Base-by-base conservation (phyloP, 805 yeast genomes). In the Soucietia sequanensis region DNA sequence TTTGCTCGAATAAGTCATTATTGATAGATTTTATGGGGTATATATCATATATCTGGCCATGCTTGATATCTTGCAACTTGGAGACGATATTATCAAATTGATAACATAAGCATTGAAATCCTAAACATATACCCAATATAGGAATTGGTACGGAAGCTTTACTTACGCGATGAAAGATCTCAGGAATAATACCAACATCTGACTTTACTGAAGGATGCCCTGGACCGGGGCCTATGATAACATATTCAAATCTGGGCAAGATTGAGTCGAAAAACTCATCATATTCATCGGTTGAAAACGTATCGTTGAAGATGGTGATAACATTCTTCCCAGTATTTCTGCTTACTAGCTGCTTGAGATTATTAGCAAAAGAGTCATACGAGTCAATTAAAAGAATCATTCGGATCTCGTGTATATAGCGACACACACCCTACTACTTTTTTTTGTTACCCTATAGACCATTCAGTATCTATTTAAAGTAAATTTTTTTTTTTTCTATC, bases 161-260 rank as follows among this genome's bases (percentile, higher is more conserved):
- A 5, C 39, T 33, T 4, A 30, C 30, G 11, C 11, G 18, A 21
- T 61, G 48, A 17, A 42, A 60, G 38, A 73, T 76, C 83, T 44
- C 90, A 39, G 80, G 75, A 11, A 90, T 76, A 8, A 88, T 71
- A 0, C 96, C 96, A 19, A 83, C 76, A 49, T 90, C 97, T 2
- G 52, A 46, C 23, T 4, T 72, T 50, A 47, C 65, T 1, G 62
- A 58, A 0, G 99, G 99, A 47, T 85, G 78, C 0, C 99, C 99
- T 0, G 99, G 99, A 0, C 99, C 99, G 0, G 99, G 99, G 0
- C 99, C 99, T 6, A 93, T 71, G 0, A 93, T 78, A 3, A 93
- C 68, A 22, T 88, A 88, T 38, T 84, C 87, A 45, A 87, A 80
- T 6, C 65, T 51, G 0, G 70, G 65, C 13, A 86, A 51, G 38